Percentiles rank a stretch among this genome's conserved stretches.
phyloP scores from a whole-genome alignment of 306 rosid species.

The Casuarina glauca region DNA sequence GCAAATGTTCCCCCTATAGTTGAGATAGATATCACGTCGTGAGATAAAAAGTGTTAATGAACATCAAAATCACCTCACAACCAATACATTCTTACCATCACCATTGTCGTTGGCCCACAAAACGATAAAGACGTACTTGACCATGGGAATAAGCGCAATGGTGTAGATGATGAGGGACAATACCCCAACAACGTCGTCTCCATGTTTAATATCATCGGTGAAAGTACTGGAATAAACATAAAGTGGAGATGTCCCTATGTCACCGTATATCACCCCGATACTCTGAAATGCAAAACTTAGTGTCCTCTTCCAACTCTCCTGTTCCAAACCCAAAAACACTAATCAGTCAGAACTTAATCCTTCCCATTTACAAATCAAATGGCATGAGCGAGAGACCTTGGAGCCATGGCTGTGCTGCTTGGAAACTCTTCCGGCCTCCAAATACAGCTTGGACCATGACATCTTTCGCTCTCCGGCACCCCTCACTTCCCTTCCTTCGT shows the following conservation, averaged over 20 bases:
- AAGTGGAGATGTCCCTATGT: conserved; percentile 89
- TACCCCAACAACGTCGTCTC: conserved; percentile 58
- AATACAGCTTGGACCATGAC: conserved; percentile 71
- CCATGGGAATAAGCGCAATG: conserved; percentile 53
- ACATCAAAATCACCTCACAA: not conserved
- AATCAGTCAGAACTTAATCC: not conserved
- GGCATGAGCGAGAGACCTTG: conserved; percentile 29
- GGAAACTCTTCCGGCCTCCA: conserved; percentile 85
- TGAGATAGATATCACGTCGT: too few species aligned
- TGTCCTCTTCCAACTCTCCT: conserved; percentile 48
- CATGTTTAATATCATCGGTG: conserved; percentile 24
- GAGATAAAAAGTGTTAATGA: too few species aligned
- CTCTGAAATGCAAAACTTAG: conserved; percentile 76
- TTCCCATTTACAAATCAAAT: not conserved
- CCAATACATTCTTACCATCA: conserved; percentile 42
- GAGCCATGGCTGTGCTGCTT: conserved; percentile 8
- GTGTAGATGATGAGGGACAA: conserved; percentile 79
- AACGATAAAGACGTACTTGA: conserved; percentile 75
- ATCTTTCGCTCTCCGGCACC: conserved; percentile 34
- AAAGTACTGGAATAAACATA: conserved; percentile 65
- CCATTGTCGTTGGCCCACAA: conserved; percentile 81
- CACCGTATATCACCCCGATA: conserved; percentile 81
- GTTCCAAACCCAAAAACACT: not conserved
- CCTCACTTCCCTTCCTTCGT: not conserved
- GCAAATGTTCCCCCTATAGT: conserved; percentile 77